Base-by-base conservation (phyloP, 768 basidiomycete genomes). In the Tricholoma saponaceum region DNA sequence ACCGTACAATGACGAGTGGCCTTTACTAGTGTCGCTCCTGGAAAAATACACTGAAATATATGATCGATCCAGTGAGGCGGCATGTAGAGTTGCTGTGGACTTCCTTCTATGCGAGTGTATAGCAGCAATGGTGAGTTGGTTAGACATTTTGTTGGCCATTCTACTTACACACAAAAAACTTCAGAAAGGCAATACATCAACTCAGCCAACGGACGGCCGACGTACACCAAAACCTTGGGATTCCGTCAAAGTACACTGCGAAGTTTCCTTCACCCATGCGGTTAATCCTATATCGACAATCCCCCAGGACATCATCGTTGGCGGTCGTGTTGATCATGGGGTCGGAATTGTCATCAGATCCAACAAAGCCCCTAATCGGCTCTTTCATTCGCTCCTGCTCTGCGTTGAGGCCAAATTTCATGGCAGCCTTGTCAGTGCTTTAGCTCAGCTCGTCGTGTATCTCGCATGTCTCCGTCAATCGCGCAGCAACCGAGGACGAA, bases 401-500 rank as follows among this genome's bases (percentile, higher is more conserved):
- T 30, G 43, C 51, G 56, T 64, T 33, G 58, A 55, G 50, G 58
- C 61, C 53, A 64, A 64, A 51, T n/a, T 44, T 20, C n/a, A 56
- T 14, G 52, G 23, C 55, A 57, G 12, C 39, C 41, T 64, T 50
- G 5, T 12, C 58, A 12, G 26, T 10, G 54, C 63, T 55, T 51
- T 62, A 39, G 18, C 54, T 32, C 61, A 62, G 56, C 61, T 64
- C 25, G 37, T 64, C 41, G 63, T 60, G 5, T 64, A 62, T 26
- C 37, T 62, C 12, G 62, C 51, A 46, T 62, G 28, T 50, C 62
- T 64, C 52, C 62, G 51, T 55, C 63, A 64, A 55, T 64, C 63
- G 20, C 63, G 61, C 51, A 47, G 39, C 51, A 51, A 39, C n/a
- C 57, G 62, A 54, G 33, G 51, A 28, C 52, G 55, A 58, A 62